These are phyloP conservation scores for Glebionis coronaria DNA, from an alignment of 129 eudicot species.

Conservation along the genomic window DNA sequence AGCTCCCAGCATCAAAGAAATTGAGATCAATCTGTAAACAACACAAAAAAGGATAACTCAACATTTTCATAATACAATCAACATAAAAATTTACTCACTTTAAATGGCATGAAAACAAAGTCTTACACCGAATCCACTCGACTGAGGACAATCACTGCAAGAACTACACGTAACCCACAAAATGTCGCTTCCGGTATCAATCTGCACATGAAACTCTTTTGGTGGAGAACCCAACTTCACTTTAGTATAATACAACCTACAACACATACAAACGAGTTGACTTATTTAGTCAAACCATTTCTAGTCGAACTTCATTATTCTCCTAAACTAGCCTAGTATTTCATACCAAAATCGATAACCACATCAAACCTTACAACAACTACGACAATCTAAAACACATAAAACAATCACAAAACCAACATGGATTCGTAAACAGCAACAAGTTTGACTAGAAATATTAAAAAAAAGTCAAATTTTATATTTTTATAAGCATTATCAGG, in stretches of 20 bases:
- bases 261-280: conserved; percentile 19
- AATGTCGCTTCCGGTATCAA: conserved; percentile 93
- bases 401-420: not conserved
- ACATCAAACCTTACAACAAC: not conserved
- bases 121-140: conserved; percentile 89
- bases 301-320: conserved; percentile 11
- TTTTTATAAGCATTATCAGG: conserved; percentile 12
- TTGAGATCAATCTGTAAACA: conserved; percentile 61
- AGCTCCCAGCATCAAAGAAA: conserved; percentile 61
- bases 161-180: conserved; percentile 90
- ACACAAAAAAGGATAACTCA: not conserved
- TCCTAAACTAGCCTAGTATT: conserved; percentile 11
- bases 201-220: conserved; percentile 82
- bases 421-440: not conserved
- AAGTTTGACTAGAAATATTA: no score
- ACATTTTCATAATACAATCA: conserved; percentile 6
- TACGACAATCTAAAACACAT: not conserved
- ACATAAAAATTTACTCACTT: not conserved
- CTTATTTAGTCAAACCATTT: conserved; percentile 25
- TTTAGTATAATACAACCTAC: conserved; percentile 80
- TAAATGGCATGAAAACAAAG: not conserved
- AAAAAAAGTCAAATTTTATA: conserved; percentile 21
- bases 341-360: not conserved
- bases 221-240: conserved; percentile 93
- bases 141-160: conserved; percentile 72